Conservation (phyloP, 2,329 filamentous ascomycete species). For the Zymoseptoria passerinii region DNA sequence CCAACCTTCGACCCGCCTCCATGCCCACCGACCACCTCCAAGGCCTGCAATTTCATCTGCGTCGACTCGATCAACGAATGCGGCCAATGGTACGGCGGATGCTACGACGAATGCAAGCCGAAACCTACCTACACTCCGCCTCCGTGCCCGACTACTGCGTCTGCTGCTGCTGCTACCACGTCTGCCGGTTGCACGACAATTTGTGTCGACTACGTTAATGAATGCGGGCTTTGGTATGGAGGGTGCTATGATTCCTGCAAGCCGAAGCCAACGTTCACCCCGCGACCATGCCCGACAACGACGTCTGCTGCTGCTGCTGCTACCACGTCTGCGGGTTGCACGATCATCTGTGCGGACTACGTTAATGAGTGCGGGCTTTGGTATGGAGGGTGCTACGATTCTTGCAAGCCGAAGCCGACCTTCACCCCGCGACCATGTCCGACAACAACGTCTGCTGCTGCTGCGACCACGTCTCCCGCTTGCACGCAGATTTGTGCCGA, state of each 20-base stretch:
- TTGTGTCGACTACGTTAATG: neutral
- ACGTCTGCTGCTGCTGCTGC: neutral
- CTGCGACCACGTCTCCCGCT: neutral
- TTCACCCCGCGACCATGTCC: constrained; percentile 2
- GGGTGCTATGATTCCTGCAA: neutral
- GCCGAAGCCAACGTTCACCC: neutral
- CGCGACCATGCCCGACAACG: neutral
- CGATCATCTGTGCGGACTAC: constrained; percentile 1
- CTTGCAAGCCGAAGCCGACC: neutral
- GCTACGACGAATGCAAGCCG: neutral
- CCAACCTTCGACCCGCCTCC: neutral
- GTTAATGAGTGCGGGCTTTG: neutral
- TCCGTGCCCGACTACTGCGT: neutral
- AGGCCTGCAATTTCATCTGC: neutral
- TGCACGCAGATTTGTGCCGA: neutral
- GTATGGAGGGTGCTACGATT: constrained; percentile 2
- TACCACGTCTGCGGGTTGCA: neutral
- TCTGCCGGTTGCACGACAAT: neutral
- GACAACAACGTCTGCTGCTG: neutral
- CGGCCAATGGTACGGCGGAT: constrained; percentile 2
- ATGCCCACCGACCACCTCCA: neutral
- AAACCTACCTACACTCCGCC: constrained; percentile 2
- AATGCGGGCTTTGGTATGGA: neutral
- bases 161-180: neutral
- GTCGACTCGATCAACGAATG: constrained; percentile 1